Evolutionary conservation across 2,329 filamentous ascomycete genomes (phyloP).

Genomic region (Coniochaeta pulveracea): DNA sequence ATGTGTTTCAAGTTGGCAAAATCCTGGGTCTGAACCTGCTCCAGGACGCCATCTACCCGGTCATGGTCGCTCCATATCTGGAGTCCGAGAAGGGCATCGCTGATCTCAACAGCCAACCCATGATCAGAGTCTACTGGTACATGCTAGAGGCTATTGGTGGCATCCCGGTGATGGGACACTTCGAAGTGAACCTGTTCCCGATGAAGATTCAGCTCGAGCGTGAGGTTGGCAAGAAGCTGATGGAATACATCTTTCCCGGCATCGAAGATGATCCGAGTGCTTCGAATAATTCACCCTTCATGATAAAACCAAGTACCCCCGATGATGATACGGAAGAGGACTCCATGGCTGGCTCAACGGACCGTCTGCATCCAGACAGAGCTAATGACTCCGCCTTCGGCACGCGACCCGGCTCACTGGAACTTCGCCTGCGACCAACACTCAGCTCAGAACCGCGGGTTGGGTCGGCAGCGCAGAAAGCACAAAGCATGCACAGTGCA

Average conservation of each 20-base stretch:
- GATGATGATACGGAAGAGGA: constrained; percentile 39
- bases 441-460: constrained; percentile 44
- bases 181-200: constrained; percentile 87
- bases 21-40: constrained; percentile 85
- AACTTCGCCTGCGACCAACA: constrained; percentile 74
- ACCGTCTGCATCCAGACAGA: constrained; percentile 28
- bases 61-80: constrained; percentile 86
- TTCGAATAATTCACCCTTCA: constrained; percentile 51
- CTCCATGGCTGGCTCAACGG: constrained; percentile 25
- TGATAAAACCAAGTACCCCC: constrained; percentile 31
- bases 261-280: constrained; percentile 24
- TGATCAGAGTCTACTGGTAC: constrained; percentile 92
- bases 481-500: constrained; percentile 34
- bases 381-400: constrained; percentile 34
- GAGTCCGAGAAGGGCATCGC: constrained; percentile 48
- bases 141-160: constrained; percentile 97
- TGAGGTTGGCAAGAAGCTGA: constrained; percentile 83
- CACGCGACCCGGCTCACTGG: constrained; percentile 62
- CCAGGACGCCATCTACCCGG: constrained; percentile 82
- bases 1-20: constrained; percentile 77
- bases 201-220: constrained; percentile 89
- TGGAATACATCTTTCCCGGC: constrained; percentile 95
- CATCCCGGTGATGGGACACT: constrained; percentile 93
- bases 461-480: constrained; percentile 29
- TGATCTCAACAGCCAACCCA: constrained; percentile 57